A percentile compares a stretch with the other conserved stretches of the same genome.
These are phyloP conservation scores for Musa acuminata DNA, from an alignment of 176 grass and related monocot species.

Conservation along the genomic window DNA sequence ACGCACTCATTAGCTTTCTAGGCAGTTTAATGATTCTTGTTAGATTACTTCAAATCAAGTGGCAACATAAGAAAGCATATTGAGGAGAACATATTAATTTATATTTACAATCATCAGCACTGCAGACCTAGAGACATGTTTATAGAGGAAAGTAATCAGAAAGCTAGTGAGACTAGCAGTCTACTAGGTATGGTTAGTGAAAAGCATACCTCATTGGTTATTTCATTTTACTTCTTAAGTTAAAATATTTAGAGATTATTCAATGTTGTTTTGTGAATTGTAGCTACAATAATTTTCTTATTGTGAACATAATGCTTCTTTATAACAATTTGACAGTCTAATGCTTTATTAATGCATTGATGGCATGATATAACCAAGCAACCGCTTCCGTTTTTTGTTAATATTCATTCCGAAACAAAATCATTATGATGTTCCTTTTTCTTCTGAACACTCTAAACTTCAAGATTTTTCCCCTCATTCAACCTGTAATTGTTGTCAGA, in stretches of 20 bases:
- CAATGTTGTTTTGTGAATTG: not conserved
- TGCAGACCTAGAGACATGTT: not conserved
- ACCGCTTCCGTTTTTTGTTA: not conserved
- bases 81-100: not conserved
- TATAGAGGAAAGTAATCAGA: not conserved
- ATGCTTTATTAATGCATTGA: not conserved
- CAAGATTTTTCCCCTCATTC: not conserved
- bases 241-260: not conserved
- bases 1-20: not conserved
- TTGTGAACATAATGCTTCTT: no score
- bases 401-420: not conserved
- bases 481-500: not conserved
- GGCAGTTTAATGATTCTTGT: not conserved
- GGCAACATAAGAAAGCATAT: not conserved
- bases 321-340: not conserved
- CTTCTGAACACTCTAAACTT: not conserved
- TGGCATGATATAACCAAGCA: not conserved
- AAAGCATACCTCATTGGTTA: not conserved
- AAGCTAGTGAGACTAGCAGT: not conserved
- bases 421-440: not conserved
- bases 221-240: not conserved
- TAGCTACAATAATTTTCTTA: no score
- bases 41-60: not conserved
- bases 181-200: not conserved
- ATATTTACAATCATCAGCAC: not conserved